Percentiles rank a stretch among this genome's conserved stretches.
Conservation (phyloP, 2,329 filamentous ascomycete genomes). For the Colletotrichum aenigma region DNA sequence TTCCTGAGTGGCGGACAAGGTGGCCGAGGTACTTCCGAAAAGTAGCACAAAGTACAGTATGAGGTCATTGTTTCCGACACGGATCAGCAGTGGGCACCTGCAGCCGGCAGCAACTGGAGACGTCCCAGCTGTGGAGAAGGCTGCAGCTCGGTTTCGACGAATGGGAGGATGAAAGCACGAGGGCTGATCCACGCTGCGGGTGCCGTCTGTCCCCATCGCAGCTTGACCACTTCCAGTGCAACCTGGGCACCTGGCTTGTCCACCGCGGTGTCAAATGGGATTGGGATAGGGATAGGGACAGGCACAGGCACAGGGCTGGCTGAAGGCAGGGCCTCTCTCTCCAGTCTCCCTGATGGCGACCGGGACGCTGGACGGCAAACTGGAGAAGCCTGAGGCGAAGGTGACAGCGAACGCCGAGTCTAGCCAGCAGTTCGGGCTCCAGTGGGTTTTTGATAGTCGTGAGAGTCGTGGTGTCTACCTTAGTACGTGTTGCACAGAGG, state of each 20-base stretch:
- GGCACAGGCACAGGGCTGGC: neutral
- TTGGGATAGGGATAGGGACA: neutral
- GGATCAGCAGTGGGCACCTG: neutral
- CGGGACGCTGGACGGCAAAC: neutral
- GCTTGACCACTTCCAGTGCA: neutral
- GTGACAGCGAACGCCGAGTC: neutral
- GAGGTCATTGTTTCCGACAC: slow-evolving; percentile 13
- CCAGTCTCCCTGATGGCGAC: neutral
- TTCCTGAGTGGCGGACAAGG: neutral
- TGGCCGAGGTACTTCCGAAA: neutral
- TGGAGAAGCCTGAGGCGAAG: neutral
- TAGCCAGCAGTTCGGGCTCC: neutral
- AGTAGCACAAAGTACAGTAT: neutral
- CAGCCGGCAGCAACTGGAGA: slow-evolving; percentile 2
- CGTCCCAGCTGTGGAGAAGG: slow-evolving; percentile 1
- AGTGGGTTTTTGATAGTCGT: neutral
- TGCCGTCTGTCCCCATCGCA: neutral
- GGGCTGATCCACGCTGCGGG: slow-evolving; percentile 8
- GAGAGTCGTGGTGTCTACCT: too few relatives aligned
- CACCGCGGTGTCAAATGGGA: neutral
- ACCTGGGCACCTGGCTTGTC: neutral
- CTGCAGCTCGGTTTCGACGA: neutral
- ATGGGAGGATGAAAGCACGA: neutral
- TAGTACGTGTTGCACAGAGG: neutral
- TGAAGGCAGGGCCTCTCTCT: neutral